phyloP scores from a whole-genome alignment of 345 rosid genomes.

The Populus pruinosa region DNA sequence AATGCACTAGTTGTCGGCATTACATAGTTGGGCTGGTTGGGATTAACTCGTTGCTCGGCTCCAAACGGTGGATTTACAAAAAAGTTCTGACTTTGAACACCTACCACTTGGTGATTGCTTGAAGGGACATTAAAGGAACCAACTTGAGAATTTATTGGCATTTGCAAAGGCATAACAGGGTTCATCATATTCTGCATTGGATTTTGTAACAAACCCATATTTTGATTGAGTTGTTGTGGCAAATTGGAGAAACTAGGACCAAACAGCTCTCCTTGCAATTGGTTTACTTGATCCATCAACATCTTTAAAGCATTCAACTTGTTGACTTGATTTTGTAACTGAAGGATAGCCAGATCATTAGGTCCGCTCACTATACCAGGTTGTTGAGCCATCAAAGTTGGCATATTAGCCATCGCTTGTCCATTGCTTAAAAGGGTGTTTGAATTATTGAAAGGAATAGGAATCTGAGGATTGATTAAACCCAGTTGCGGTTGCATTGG shows the following conservation, averaged over 20 bases:
- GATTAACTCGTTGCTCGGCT: slow-evolving; percentile 36
- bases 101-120: slow-evolving; percentile 1
- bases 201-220: slow-evolving; percentile 33
- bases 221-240: slow-evolving; percentile 36
- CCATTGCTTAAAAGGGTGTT: slow-evolving; percentile 8
- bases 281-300: slow-evolving; percentile 31
- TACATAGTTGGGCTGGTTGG: slow-evolving; percentile 32
- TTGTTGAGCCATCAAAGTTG: slow-evolving; percentile 38
- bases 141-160: slow-evolving; percentile 22
- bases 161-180: slow-evolving; percentile 34
- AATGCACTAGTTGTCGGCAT: slow-evolving; percentile 3
- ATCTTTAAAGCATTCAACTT: slow-evolving; percentile 11
- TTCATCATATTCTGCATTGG: slow-evolving; percentile 36
- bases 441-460: slow-evolving; percentile 27
- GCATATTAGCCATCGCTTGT: slow-evolving; percentile 16
- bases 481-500: slow-evolving; percentile 36
- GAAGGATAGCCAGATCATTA: slow-evolving; percentile 2
- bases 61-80: slow-evolving; percentile 46
- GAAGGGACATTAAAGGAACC: slow-evolving; percentile 10
- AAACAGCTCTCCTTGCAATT: slow-evolving; percentile 32
- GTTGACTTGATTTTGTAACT: slow-evolving; percentile 10
- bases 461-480: slow-evolving; percentile 36
- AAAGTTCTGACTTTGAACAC: slow-evolving; percentile 29
- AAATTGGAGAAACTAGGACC: slow-evolving; percentile 24
- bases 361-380: slow-evolving; percentile 21